These are phyloP conservation scores for Epichloe coenophiala DNA, from an alignment of 2,329 filamentous ascomycete species.

Conservation along the genomic window DNA sequence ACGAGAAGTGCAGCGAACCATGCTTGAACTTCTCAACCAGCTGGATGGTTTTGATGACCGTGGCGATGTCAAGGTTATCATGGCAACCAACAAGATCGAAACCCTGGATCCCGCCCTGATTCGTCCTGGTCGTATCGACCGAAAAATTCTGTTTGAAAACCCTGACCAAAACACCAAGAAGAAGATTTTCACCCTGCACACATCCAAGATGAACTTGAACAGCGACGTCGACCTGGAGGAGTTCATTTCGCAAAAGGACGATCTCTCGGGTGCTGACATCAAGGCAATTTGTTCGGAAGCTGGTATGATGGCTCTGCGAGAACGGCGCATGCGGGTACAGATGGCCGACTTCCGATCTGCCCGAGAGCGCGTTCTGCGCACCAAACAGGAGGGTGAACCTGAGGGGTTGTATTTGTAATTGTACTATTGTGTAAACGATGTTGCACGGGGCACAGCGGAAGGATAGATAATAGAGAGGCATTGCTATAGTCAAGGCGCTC, in stretches of 20 bases:
- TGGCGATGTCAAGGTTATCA: conserved; percentile 97
- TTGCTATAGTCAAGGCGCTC: not conserved
- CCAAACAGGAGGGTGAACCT: conserved; percentile 96
- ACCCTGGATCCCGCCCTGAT: conserved; percentile 93
- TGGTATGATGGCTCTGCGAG: conserved; percentile 82
- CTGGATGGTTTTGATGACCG: conserved; percentile 97
- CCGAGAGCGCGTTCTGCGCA: conserved; percentile 88
- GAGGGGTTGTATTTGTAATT: conserved; percentile 94
- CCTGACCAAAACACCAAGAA: conserved; percentile 74
- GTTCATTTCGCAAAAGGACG: conserved; percentile 97
- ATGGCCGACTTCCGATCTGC: conserved; percentile 96
- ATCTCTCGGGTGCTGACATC: conserved; percentile 93
- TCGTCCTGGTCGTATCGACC: conserved; percentile 91
- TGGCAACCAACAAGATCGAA: conserved; percentile 99
- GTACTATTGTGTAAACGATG: conserved; percentile 9
- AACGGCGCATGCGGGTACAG: conserved; percentile 94
- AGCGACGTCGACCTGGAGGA: conserved; percentile 97
- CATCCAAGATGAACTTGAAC: conserved; percentile 94
- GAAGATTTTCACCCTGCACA: conserved; percentile 98
- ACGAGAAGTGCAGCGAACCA: conserved; percentile 93
- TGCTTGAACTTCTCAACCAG: conserved; percentile 96
- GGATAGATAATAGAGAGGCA: not conserved
- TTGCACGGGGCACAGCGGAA: not conserved
- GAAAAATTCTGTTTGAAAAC: conserved; percentile 75
- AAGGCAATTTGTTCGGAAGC: conserved; percentile 98